Base-by-base conservation (phyloP, 169 alveolate genomes). In the Plasmodium fragile region DNA sequence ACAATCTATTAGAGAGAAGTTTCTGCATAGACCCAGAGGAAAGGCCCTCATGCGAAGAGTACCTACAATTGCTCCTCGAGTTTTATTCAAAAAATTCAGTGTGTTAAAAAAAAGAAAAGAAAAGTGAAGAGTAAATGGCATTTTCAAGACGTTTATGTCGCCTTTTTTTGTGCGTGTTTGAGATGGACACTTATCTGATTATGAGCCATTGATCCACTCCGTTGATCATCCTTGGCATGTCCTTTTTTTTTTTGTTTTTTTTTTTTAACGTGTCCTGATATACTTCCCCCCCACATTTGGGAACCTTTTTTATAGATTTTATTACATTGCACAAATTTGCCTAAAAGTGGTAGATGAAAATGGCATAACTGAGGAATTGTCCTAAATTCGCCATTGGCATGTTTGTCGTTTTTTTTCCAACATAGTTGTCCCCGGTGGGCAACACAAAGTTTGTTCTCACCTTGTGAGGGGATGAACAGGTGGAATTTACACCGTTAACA, bases 11-110 rank as follows among this genome's bases (percentile, higher is more conserved):
- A 18, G 81, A 83, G 36, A 81, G 75, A 34, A 92, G 96, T 49
- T 94, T 94, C 52, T 78, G 83, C 69, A 90, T 91, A 45, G 82
- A 82, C 77, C 95, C 96, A 10, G 25, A 28, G 13, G 84, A 90
- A n/a, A 90, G 96, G 28, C 96, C 96, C 70, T 92, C 95, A 82
- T 82, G 92, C 39, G 7, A 45, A 30, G 92, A 82, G 25, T 82
- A 41, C 53, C 49, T 70, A 82, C 25, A 82, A 22, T 82, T 82
- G 45, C 43, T 82, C 49, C 92, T 28, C 25, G 75, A 82, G 55
- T 82, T 18, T 11, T 39, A 53, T 39, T 6, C 82, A 82, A 18
- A 69, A 41, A 82, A 39, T n/a, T 10, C 5, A 30, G 53, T 7
- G 13, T 25, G 52, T 65, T 65, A 65, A 65, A 22, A 65, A 22